A percentile compares a stretch with the other conserved stretches of the same genome.
Conservation (phyloP, 1,139 yeast species). For the Kazachstania sp. region DNA sequence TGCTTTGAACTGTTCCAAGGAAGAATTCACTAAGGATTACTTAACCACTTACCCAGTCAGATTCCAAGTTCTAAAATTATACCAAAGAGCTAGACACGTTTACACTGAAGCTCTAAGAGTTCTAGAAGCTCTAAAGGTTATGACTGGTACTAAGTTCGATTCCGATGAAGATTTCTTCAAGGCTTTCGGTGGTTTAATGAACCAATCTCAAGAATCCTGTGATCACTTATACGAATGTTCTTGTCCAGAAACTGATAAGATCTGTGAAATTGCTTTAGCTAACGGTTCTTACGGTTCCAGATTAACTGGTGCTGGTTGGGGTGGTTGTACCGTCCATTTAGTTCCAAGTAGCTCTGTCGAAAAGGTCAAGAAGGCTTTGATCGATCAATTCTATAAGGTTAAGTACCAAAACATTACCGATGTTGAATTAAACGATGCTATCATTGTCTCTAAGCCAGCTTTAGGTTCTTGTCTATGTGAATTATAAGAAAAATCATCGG, state of each 20-base stretch:
- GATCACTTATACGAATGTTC: constrained; percentile 46
- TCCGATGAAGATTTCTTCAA: constrained; percentile 29
- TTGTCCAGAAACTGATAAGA: constrained; percentile 42
- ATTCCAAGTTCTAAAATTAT: constrained; percentile 46
- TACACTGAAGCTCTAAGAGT: constrained; percentile 58
- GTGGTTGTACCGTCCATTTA: constrained; percentile 64
- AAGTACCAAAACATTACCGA: constrained; percentile 42
- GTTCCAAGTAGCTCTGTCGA: constrained; percentile 40
- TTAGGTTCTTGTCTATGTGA: constrained; percentile 45
- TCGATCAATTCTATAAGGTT: constrained; percentile 41
- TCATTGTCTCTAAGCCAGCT: constrained; percentile 52
- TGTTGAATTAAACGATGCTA: constrained; percentile 42
- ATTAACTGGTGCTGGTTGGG: constrained; percentile 78
- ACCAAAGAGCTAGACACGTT: constrained; percentile 56
- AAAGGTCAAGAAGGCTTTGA: constrained; percentile 40
- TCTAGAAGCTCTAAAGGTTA: constrained; percentile 40
- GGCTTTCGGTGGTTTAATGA: constrained; percentile 48
- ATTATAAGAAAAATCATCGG: constrained; percentile 9
- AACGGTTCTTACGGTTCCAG: constrained; percentile 61
- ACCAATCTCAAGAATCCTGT: constrained; percentile 51
- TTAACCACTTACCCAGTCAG: constrained; percentile 50
- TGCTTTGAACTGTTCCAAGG: constrained; percentile 37
- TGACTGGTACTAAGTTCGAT: constrained; percentile 22
- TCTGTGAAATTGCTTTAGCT: constrained; percentile 45
- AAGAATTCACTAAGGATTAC: constrained; percentile 40